Conservation (phyloP, 75 land plant species). For the Cryptomeria japonica region DNA sequence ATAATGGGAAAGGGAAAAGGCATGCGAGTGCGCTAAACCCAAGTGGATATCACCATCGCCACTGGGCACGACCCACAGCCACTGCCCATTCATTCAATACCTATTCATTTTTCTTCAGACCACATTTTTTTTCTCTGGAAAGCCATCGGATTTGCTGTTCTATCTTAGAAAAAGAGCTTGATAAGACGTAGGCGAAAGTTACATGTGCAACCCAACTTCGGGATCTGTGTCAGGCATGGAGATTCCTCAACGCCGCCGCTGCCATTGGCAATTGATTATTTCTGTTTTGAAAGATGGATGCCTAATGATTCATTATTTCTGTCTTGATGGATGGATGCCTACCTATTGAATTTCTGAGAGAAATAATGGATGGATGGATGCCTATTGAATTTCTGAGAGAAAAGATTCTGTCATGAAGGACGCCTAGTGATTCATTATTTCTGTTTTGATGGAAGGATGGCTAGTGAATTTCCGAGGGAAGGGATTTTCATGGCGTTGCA, state of each 20-base stretch:
- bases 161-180: not conserved
- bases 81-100: not conserved
- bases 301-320: no score
- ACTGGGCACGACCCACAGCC: not conserved
- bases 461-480: not conserved
- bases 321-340: no score
- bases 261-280: not conserved
- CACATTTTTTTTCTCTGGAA: not conserved
- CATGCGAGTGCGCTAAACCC: not conserved
- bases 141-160: not conserved
- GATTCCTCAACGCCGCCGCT: constrained; percentile 7
- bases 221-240: not conserved
- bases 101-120: not conserved
- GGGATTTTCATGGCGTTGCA: not conserved
- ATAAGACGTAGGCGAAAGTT: not conserved
- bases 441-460: no score
- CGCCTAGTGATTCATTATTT: no score
- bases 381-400: no score
- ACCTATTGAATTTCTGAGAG: no score
- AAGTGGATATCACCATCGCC: not conserved
- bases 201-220: not conserved
- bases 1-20: not conserved
- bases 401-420: no score
- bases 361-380: no score
- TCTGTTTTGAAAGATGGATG: not conserved